Conservation (phyloP, 2,329 filamentous ascomycete genomes). For the Aspergillus carbonarius region DNA sequence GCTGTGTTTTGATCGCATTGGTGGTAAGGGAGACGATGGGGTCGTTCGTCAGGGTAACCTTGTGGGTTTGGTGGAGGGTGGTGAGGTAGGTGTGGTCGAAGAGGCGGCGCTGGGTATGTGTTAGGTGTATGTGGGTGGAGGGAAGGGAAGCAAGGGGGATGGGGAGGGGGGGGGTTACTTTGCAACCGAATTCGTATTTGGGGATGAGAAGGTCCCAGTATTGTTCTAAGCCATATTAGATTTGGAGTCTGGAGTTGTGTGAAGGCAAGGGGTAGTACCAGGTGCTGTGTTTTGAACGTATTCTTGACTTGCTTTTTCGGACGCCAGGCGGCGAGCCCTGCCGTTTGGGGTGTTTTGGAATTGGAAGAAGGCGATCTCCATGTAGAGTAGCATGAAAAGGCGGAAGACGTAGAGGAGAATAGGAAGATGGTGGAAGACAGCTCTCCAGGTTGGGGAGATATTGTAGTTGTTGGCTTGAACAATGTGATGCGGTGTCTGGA, state of each 20-base stretch:
- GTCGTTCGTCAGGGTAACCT: slow-evolving; percentile 8
- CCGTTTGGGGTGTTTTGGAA: not conserved
- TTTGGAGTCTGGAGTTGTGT: too few species aligned
- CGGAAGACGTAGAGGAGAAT: slow-evolving; percentile 7
- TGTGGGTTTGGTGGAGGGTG: not conserved
- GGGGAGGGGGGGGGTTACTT: slow-evolving; percentile 6
- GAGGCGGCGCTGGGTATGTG: slow-evolving; percentile 11
- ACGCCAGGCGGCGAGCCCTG: not conserved
- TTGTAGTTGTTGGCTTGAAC: slow-evolving; percentile 7
- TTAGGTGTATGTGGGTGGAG: not conserved
- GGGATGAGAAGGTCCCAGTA: slow-evolving; percentile 22
- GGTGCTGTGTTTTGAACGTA: slow-evolving; percentile 8
- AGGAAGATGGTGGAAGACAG: slow-evolving; percentile 8
- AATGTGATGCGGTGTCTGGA: slow-evolving; percentile 11
- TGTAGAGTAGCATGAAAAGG: slow-evolving; percentile 6
- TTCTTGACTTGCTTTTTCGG: slow-evolving; percentile 3
- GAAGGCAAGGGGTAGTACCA: not conserved
- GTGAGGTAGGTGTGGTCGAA: slow-evolving; percentile 12
- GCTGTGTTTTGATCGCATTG: not conserved
- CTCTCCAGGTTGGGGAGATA: slow-evolving; percentile 7
- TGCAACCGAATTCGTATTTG: slow-evolving; percentile 23
- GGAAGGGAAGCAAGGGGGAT: not conserved
- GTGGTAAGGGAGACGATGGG: slow-evolving; percentile 4
- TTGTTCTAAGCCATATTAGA: not conserved
- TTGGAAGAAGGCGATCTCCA: slow-evolving; percentile 5